Evolutionary conservation across 257 asterid species (phyloP), one percentile per base, ranked within the genome.

Genomic region (Lycium ferocissimum): DNA sequence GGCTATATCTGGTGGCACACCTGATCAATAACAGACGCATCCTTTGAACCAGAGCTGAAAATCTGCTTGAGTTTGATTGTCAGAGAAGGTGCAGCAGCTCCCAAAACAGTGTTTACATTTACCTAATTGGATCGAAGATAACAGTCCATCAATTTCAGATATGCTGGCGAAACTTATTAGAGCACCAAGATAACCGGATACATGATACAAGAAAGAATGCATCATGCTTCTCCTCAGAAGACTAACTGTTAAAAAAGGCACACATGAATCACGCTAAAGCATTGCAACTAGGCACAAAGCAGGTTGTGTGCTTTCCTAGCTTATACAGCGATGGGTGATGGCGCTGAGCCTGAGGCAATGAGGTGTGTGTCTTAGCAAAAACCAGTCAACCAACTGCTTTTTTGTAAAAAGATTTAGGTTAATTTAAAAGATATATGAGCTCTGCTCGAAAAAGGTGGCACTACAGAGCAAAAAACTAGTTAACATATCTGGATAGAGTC

Each of bases 11-110:
- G 84, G 83, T 80, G 89, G 65, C 85, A 84, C 72, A 96, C 99
- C 99, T 95, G 98, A 83, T 95, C 87, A 85, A 93, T 82, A 84
- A 95, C 76, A 9, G 98, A 90, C 65, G 98, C 94, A 91, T 97
- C 98, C 91, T 91, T 92, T 63, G 99, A 92, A 75, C 93, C 98
- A 83, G 95, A 88, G 87, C 85, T 54, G 84, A 93, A 92, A 70
- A 95, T 92, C 90, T 97, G 99, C 97, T 71, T 93, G 89, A 97
- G 96, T 86, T 90, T 94, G 84, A 97, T 97, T 5, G 98, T 89
- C 82, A 95, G 88, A 86, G 97, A 88, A 66, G 97, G 98, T 37
- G 93, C 91, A 59, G 96, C 79, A 84, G 96, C 95, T 71, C 98
- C 99, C 88, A 97, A 87, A 78, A 92, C 97, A 81, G 98, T 94